Evolutionary conservation across 2,329 filamentous ascomycete genomes (phyloP), one percentile per base, ranked within the genome.

Genomic region (Venturiaceae sp.): DNA sequence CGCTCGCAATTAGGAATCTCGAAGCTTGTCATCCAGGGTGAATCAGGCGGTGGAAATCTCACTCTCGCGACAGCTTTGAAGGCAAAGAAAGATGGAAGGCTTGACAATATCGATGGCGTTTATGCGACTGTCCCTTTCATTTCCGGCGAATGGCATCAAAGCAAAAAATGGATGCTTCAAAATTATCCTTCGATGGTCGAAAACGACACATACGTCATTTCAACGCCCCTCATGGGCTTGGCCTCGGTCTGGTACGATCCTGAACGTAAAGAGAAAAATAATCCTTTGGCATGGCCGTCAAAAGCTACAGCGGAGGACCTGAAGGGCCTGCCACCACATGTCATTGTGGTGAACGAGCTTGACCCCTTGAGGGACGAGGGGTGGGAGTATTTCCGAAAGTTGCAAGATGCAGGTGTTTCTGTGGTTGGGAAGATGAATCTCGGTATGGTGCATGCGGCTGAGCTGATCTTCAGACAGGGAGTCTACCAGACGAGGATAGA

Each of bases 271-370:
- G 58, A 63, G 30, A 50, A 39, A 4, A 58, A 60, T 46, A 63
- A 69, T 53, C 62, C 68, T 16, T 60, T 68, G 5, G 66, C 67
- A 1, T 70, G 67, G 67, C 68, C 67, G 8, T 68, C 66, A n/a
- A 55, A 64, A 47, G 66, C 68, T 1, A 63, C 61, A 3, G 60
- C 62, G 8, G 66, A 68, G 7, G 64, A 67, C 26, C 60, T 67
- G 44, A 62, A 62, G 36, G 68, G 67, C n/a, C 53, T 68, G 8
- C 68, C 67, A 30, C 66, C 66, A 3, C 62, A 64, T 44, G 58
- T 64, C 5, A 33, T 70, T 34, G 60, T 61, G 3, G 65, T 68
- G 63, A 65, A 68, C 37, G 67, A 70, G 61, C 60, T 70, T 4
- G 67, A 69, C 58, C 66, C 67, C 5, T 36, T 69, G 53, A 57